Evolutionary conservation across 371 early-diverging fungal genomes (phyloP).

Genomic region (Mucor piriformis): DNA sequence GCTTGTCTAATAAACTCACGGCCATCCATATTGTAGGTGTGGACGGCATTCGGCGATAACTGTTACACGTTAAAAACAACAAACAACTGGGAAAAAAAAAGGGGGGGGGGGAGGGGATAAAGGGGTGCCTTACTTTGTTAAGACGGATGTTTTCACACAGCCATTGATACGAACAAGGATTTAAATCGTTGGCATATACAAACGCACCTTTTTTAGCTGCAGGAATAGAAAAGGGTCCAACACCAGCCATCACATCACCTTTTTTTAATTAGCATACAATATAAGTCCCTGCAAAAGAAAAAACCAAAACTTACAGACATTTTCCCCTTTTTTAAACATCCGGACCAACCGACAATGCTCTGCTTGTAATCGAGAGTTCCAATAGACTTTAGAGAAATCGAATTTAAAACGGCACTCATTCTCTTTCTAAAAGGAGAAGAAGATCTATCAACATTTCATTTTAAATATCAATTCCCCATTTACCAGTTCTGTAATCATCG

Average conservation of each 20-base stretch:
- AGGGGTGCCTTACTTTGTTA: constrained; percentile 76
- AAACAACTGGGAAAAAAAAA: neutral
- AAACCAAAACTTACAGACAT: constrained; percentile 68
- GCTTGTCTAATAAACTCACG: constrained; percentile 84
- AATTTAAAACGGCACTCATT: constrained; percentile 90
- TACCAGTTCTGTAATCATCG: constrained; percentile 87
- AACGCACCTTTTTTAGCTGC: constrained; percentile 82
- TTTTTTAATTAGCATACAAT: neutral
- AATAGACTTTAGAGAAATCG: constrained; percentile 98
- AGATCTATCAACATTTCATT: neutral
- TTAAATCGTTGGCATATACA: constrained; percentile 98
- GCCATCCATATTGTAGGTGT: constrained; percentile 89
- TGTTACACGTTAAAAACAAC: constrained; percentile 10
- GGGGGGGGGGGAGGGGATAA: neutral
- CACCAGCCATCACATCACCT: constrained; percentile 97
- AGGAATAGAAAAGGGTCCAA: constrained; percentile 98
- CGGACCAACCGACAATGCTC: constrained; percentile 94
- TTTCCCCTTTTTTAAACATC: constrained; percentile 70
- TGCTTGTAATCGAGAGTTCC: constrained; percentile 97
- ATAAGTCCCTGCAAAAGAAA: too few relatives aligned
- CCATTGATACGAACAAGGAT: constrained; percentile 87
- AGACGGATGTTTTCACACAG: constrained; percentile 78
- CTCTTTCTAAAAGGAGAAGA: constrained; percentile 69
- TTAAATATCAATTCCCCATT: neutral
- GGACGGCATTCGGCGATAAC: constrained; percentile 33